Base-by-base conservation (phyloP, 2,329 filamentous ascomycete species). In the Zymoseptoria passerinii region DNA sequence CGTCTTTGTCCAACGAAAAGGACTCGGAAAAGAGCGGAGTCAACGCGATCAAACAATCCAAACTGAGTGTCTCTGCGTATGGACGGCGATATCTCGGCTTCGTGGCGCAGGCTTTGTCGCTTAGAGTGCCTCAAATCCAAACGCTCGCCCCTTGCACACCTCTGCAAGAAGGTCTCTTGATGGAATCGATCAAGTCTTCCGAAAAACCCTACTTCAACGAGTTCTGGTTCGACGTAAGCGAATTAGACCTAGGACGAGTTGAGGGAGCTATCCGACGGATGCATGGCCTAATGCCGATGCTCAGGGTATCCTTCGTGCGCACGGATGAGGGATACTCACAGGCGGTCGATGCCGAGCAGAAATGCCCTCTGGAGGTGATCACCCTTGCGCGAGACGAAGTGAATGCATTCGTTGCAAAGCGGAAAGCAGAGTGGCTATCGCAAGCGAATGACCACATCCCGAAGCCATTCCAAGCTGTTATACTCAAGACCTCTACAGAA, bases 121-220 rank as follows among this genome's bases (percentile, higher is more conserved):
- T 86, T 1, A 66, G 75, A 0, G 71, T 76, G 1, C 68, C 73
- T 5, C 76, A 84, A 1, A 80, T 96, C 8, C 87, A 94, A 67
- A 82, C 83, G 58, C 82, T 96, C 54, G 84, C 84, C 0, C 92
- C 91, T 3, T 96, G 92, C 69, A 95, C 92, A 0, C 83, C 91
- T 0, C 76, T 96, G 0, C 92, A 96, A 68, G 84, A 92, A 70
- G 92, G 91, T 0, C 92, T 96, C 77, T 83, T 96, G 53, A 87
- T 87, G 5, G 81, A 85, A 53, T 86, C 85, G 23, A 70, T 88
- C 44, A 81, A 83, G 8, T 83, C 76, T 18, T 73, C 79, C 0
- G 70, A 75, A 0, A 77, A 79, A 0, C 74, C 87, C 0, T 96
- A 96, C 69, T 95, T 92, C 71, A 91, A 91, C 58, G 78, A 79